Percentiles rank a stretch among this genome's conserved stretches.
phyloP scores from a whole-genome alignment of 805 yeast genomes.

The Saturnispora kantuleensis region DNA sequence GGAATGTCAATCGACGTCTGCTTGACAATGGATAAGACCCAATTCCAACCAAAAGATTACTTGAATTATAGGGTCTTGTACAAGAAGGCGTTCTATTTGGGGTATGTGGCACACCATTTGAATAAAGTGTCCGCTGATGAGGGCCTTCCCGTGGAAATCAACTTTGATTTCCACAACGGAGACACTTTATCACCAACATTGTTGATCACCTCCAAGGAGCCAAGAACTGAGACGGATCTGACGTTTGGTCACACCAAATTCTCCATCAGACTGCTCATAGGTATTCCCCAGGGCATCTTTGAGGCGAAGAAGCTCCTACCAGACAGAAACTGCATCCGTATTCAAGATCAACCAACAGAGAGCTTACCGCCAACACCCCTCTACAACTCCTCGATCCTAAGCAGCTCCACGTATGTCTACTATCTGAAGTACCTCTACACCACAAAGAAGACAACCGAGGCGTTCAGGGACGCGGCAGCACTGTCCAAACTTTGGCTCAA shows the following conservation, averaged over 20 bases:
- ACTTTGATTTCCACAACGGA: slow-evolving; percentile 63
- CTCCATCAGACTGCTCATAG: slow-evolving; percentile 61
- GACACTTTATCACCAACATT: slow-evolving; percentile 72
- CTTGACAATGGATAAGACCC: slow-evolving; percentile 65
- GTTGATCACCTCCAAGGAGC: slow-evolving; percentile 43
- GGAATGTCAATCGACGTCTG: slow-evolving; percentile 70
- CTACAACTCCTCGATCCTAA: slow-evolving; percentile 72
- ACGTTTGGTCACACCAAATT: slow-evolving; percentile 57
- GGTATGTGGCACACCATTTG: slow-evolving; percentile 63
- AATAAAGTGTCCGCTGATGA: slow-evolving; percentile 42
- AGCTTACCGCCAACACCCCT: slow-evolving; percentile 63
- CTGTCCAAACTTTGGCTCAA: slow-evolving; percentile 84
- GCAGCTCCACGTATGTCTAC: slow-evolving; percentile 58
- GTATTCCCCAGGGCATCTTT: slow-evolving; percentile 62
- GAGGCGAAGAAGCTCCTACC: slow-evolving; percentile 70
- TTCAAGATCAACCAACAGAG: slow-evolving; percentile 29
- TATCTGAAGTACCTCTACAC: slow-evolving; percentile 70
- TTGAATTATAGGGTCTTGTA: slow-evolving; percentile 83
- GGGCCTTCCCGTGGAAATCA: slow-evolving; percentile 48
- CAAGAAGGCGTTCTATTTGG: slow-evolving; percentile 81
- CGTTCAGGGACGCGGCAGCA: slow-evolving; percentile 78
- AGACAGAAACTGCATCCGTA: slow-evolving; percentile 72
- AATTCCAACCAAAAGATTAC: slow-evolving; percentile 81
- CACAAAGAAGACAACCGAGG: slow-evolving; percentile 63
- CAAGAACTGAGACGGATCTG: slow-evolving; percentile 40